Conservation (phyloP, 2,329 filamentous ascomycete genomes). For the Aspergillus costaricaensis region DNA sequence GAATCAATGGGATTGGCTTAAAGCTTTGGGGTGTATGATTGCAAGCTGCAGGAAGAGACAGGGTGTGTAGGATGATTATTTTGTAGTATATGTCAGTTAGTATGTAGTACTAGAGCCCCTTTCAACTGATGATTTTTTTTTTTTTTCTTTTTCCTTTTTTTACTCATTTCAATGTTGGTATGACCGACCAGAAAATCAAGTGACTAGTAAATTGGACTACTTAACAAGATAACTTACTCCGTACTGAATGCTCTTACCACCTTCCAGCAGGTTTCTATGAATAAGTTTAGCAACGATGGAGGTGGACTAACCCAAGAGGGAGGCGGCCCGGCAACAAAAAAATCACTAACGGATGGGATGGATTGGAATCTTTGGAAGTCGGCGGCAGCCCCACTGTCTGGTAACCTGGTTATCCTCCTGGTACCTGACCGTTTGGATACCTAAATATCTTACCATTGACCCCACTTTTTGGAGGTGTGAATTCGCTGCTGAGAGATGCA, state of each 20-base stretch:
- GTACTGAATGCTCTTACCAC: not conserved
- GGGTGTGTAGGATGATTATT: too few species aligned
- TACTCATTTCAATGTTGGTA: too few species aligned
- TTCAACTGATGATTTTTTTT: too few species aligned
- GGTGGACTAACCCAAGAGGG: conserved; percentile 3
- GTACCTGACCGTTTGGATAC: conserved; percentile 13
- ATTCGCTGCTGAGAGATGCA: not conserved
- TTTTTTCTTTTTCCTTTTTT: too few species aligned
- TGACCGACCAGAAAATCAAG: too few species aligned
- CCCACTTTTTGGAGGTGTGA: conserved; percentile 1
- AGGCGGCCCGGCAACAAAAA: conserved; percentile 4
- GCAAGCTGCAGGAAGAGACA: not conserved
- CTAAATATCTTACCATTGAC: conserved; percentile 2
- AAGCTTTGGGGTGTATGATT: not conserved
- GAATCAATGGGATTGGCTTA: not conserved
- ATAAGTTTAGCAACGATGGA: conserved; percentile 4
- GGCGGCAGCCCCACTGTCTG: conserved; percentile 18
- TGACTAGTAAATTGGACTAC: too few species aligned
- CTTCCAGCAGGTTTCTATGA: conserved; percentile 2
- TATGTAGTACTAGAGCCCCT: too few species aligned
- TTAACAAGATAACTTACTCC: not conserved
- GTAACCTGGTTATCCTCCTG: not conserved
- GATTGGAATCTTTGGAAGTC: conserved; percentile 23
- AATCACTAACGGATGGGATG: conserved; percentile 3
- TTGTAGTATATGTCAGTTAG: too few species aligned